Evolutionary conservation across 2,329 filamentous ascomycete genomes (phyloP), one percentile per base, ranked within the genome.

Genomic region (Colletotrichum incanum): DNA sequence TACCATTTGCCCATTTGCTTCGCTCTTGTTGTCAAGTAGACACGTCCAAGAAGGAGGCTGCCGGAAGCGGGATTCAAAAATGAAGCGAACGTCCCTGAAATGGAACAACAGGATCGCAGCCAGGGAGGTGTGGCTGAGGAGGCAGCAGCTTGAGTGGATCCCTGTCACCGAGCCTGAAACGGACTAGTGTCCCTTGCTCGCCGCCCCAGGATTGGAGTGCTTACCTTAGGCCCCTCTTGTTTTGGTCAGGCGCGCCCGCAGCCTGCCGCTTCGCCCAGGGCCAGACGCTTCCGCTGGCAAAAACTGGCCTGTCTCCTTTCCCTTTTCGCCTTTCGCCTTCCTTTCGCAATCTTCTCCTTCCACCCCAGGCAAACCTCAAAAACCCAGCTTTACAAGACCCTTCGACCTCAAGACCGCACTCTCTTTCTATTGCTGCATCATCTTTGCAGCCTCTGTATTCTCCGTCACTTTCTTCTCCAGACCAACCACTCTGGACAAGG

Each of bases 201-300:
- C 31, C 49, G 47, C 55, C 49, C 49, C 47, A 28, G 58, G 28
- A 60, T 14, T 7, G 39, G n/a, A 49, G 43, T 37, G 41, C n/a
- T 49, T 9, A 45, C 59, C 59, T 61, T 45, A n/a, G 59, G 43
- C 65, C 54, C 59, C 59, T 69, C 59, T 69, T 69, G 70, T 70
- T 70, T 59, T 72, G 67, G 65, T 72, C 70, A 72, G 70, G 70
- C 70, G 66, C 65, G 70, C 70, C 68, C 47, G 61, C 49, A 54
- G 58, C n/a, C 56, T 60, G 56, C 54, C 56, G 64, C 64, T 39
- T 55, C 50, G 18, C 52, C 28, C 52, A 37, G 52, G 52, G 52
- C n/a, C 54, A 56, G 54, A 39, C 34, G 34, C 34, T 56, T 62
- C 68, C 43, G 41, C 58, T 49, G 55, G 67, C 67, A 67, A 66